These are phyloP conservation scores for Plasmodium gonderi DNA, from an alignment of 169 alveolate genomes.

Conservation along the genomic window DNA sequence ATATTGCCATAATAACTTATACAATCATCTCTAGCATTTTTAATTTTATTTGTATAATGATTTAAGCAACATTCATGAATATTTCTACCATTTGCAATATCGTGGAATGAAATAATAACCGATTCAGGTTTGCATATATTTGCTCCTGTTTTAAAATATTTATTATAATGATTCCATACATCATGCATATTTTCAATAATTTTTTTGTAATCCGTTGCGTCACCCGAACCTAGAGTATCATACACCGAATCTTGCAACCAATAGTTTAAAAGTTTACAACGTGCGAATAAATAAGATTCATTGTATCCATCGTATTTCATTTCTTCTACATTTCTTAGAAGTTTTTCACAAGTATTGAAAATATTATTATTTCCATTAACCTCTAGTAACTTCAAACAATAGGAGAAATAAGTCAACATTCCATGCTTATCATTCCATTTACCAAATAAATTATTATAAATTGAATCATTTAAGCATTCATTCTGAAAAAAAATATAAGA, in stretches of 20 bases:
- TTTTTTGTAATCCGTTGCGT: not conserved
- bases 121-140: not conserved
- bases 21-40: not conserved
- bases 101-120: not conserved
- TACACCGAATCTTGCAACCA: not conserved
- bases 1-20: not conserved
- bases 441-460: not conserved
- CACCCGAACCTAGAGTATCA: not conserved
- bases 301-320: not conserved
- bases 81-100: not conserved
- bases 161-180: not conserved
- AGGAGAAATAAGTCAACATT: not conserved
- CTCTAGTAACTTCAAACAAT: not conserved
- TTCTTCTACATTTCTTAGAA: not conserved
- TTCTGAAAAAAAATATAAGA: not conserved
- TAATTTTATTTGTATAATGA: not conserved
- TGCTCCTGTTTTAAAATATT: not conserved
- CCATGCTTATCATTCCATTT: not conserved
- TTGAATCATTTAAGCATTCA: not conserved
- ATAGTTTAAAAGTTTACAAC: not conserved
- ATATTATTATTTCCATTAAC: not conserved
- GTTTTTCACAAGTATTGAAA: not conserved
- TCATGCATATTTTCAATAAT: not conserved
- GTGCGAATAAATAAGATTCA: not conserved
- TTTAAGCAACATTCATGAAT: not conserved